Evolutionary conservation across 495 filamentous ascomycete genomes (phyloP).

Genomic region (Trichoderma gamsii): DNA sequence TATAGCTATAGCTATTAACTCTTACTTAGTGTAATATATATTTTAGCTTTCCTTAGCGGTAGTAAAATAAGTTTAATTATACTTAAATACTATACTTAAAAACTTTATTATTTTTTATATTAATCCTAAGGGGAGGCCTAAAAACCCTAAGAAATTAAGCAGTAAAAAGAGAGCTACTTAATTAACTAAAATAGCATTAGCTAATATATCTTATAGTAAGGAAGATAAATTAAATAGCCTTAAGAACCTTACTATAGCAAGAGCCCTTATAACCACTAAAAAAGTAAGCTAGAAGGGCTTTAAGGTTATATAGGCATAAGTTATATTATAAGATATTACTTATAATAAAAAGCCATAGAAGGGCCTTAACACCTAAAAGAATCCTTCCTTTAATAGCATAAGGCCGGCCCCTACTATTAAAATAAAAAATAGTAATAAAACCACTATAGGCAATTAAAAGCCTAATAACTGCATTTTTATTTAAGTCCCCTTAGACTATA

Average conservation of each 20-base stretch:
- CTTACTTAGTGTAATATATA: background rate
- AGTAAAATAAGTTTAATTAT: background rate
- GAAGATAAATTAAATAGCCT: background rate
- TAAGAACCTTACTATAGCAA: background rate
- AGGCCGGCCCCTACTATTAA: background rate
- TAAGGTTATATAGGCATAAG: background rate
- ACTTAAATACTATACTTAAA: background rate
- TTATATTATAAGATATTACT: background rate
- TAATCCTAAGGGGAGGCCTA: background rate
- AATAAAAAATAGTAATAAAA: background rate
- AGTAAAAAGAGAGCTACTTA: background rate
- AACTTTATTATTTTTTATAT: background rate
- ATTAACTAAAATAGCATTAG: background rate
- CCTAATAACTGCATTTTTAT: background rate
- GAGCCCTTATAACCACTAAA: background rate
- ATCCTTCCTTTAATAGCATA: background rate
- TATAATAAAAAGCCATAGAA: background rate
- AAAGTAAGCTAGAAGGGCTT: background rate
- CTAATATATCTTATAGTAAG: background rate
- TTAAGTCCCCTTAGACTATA: background rate
- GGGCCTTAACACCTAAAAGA: background rate
- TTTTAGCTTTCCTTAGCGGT: background rate
- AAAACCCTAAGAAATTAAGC: background rate
- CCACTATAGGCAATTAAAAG: background rate
- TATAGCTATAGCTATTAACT: conserved; percentile 1